These are phyloP conservation scores for Hygrophorus pudorinus DNA, from an alignment of 768 basidiomycete genomes.

Conservation along the genomic window DNA sequence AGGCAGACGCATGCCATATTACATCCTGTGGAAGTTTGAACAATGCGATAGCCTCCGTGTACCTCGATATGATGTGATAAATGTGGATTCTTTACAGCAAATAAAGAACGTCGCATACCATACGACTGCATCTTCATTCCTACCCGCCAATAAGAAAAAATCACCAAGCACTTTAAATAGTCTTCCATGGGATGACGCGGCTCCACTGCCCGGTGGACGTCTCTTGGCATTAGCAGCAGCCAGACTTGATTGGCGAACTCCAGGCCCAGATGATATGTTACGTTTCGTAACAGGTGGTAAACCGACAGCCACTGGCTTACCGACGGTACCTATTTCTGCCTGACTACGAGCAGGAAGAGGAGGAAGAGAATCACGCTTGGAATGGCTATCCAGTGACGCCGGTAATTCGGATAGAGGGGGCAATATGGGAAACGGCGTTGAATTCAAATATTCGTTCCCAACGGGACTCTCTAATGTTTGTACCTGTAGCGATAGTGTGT, in stretches of 20 bases:
- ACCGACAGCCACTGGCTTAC: constrained; percentile 21
- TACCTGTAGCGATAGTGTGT: constrained; percentile 34
- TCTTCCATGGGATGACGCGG: constrained; percentile 73
- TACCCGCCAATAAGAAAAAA: constrained; percentile 81
- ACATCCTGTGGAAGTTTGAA: constrained; percentile 67
- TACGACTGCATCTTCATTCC: constrained; percentile 68
- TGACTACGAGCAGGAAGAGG: constrained; percentile 43
- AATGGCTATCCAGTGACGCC: constrained; percentile 37
- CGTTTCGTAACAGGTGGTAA: constrained; percentile 40
- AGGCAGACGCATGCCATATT: constrained; percentile 81
- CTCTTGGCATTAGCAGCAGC: constrained; percentile 43
- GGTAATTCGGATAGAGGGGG: constrained; percentile 56
- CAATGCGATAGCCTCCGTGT: constrained; percentile 73
- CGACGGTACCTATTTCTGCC: constrained; percentile 38
- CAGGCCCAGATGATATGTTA: constrained; percentile 38
- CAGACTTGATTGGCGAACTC: constrained; percentile 45
- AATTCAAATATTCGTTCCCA: constrained; percentile 81
- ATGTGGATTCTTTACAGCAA: not conserved
- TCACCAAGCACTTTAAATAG: constrained; percentile 85
- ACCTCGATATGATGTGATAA: constrained; percentile 37
- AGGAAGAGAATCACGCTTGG: constrained; percentile 33
- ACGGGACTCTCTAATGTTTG: constrained; percentile 71
- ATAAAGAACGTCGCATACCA: constrained; percentile 40
- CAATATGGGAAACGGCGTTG: constrained; percentile 49
- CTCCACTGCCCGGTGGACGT: constrained; percentile 51